Evolutionary conservation across 192 early-diverging fungal genomes (phyloP).

Genomic region (Mycoemilia scoparia): DNA sequence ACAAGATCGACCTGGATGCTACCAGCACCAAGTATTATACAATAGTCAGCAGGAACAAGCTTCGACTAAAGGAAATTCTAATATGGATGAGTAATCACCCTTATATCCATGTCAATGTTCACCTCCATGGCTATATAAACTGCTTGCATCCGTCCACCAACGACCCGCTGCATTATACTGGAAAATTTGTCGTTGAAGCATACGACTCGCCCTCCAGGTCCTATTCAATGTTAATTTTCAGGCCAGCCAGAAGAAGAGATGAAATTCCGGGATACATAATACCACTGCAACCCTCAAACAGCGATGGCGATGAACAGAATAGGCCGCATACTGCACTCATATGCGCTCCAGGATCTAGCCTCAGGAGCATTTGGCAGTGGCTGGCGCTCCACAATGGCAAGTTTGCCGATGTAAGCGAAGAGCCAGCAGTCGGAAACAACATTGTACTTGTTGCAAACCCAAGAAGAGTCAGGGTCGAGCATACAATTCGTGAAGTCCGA

Average conservation of each 20-base stretch:
- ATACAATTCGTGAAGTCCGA: neutral
- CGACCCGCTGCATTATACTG: constrained; percentile 1
- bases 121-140: constrained; percentile 8
- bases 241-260: constrained; percentile 7
- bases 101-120: constrained; percentile 14
- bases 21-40: constrained; percentile 11
- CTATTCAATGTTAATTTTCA: constrained; percentile 15
- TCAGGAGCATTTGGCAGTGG: constrained; percentile 25
- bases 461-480: neutral
- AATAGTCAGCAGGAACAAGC: neutral
- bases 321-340: constrained; percentile 11
- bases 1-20: constrained; percentile 17
- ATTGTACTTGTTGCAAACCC: constrained; percentile 1
- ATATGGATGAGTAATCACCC: constrained; percentile 23
- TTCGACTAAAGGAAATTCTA: constrained; percentile 4
- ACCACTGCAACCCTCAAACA: constrained; percentile 7
- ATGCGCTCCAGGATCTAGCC: constrained; percentile 9
- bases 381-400: constrained; percentile 13
- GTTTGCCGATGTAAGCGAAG: constrained; percentile 11
- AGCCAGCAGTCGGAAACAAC: constrained; percentile 4
- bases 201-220: constrained; percentile 7
- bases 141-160: neutral
- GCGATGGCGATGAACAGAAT: constrained; percentile 7
- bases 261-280: constrained; percentile 11
- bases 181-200: constrained; percentile 18